Evolutionary conservation across 1,139 yeast genomes (phyloP), one percentile per base, ranked within the genome.

Genomic region (Candida sp.): DNA sequence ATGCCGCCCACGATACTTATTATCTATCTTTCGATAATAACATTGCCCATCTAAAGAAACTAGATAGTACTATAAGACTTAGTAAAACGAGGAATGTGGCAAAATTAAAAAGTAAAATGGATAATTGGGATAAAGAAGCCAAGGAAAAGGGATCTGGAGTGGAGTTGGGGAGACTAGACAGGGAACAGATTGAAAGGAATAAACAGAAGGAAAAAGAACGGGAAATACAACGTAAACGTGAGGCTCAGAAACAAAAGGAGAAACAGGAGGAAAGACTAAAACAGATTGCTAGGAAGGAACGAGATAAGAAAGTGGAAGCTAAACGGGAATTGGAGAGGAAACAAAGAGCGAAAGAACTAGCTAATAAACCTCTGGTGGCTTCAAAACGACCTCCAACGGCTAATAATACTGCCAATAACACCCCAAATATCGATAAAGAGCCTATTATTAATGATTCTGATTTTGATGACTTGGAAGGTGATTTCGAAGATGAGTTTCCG

Each of bases 41-140:
- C 21, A 35, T 41, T 9, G 58, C 65, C 3, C 52, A 53, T 43
- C 49, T 67, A 45, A 50, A 61, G 42, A 57, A 58, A 37, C 55
- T 72, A 44, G 56, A 56, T 37, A 61, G 58, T 44, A 67, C 74
- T 9, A 62, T 70, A 21, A 51, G 74, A 35, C 65, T 70, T 38
- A 69, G 64, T 52, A 70, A 68, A 48, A 61, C 73, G 25, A 48
- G 77, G 42, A 70, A 70, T 46, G 63, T 56, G 4, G 54, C 46
- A 5, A 61, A 60, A 45, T 53, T 53, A 37, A 46, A 49, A 29
- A 42, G 45, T 5, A 51, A 56, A 43, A 50, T 54, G 9, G 41
- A 44, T 5, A 42, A 41, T 29, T 52, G 58, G 59, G 53, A 54
- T 33, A 45, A 45, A 33, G 48, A 48, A 22, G 29, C 6, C 11